These are phyloP conservation scores for Apiotrichum mycotoxinovorans DNA, from an alignment of 1,284 basidiomycete genomes.

Conservation along the genomic window DNA sequence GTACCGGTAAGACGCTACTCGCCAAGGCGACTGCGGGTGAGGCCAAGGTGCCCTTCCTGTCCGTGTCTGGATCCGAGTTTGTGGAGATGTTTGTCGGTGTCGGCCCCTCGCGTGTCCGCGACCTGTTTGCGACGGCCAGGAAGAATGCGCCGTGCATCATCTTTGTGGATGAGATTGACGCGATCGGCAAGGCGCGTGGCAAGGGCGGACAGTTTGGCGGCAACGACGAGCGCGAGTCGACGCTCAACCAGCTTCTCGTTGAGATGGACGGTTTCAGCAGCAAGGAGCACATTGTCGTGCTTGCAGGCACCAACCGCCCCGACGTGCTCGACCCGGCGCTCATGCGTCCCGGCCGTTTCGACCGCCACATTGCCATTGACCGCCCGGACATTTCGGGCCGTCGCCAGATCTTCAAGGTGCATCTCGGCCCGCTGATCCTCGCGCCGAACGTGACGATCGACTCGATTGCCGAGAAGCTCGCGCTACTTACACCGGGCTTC, in stretches of 20 bases:
- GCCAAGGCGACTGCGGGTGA: conserved; percentile 99
- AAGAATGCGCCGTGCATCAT: conserved; percentile 98
- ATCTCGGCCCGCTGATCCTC: conserved; percentile 80
- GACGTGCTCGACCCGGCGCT: conserved; percentile 94
- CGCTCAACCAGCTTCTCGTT: conserved; percentile 94
- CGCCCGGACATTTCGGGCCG: conserved; percentile 91
- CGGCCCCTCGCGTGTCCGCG: conserved; percentile 92
- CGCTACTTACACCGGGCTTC: conserved; percentile 94
- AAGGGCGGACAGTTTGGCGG: conserved; percentile 87
- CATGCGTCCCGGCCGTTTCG: conserved; percentile 96
- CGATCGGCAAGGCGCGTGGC: conserved; percentile 92
- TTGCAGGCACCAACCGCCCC: conserved; percentile 94
- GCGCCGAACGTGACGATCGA: conserved; percentile 59
- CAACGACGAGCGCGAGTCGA: conserved; percentile 97
- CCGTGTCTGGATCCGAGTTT: conserved; percentile 97
- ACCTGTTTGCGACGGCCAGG: conserved; percentile 95
- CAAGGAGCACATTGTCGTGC: conserved; percentile 90
- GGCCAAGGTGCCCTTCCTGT: conserved; percentile 94
- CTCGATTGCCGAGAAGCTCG: conserved; percentile 81
- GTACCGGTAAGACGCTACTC: conserved; percentile 96
- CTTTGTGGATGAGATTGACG: conserved; percentile 97
- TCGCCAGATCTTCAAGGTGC: conserved; percentile 90
- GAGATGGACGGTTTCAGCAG: conserved; percentile 99
- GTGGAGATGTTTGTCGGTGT: conserved; percentile 99
- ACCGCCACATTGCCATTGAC: conserved; percentile 94